Evolutionary conservation across 441 rosid genomes (phyloP), one percentile per base, ranked within the genome.

Genomic region (Bruguiera hainesii): DNA sequence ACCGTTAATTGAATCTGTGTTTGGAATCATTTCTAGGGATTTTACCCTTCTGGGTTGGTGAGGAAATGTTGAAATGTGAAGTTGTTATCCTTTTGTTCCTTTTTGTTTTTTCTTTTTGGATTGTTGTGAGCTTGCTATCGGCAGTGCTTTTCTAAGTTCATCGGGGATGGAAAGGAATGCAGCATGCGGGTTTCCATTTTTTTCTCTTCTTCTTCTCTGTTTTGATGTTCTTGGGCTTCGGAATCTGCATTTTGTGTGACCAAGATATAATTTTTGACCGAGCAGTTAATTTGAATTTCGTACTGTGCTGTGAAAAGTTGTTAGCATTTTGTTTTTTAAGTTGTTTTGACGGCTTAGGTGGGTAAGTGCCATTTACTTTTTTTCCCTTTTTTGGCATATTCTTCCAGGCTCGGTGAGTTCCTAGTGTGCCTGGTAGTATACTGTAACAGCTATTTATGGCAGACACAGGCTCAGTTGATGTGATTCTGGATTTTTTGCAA

Each of bases 401-500:
- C 29, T 75, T 68, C 60, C 85, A 81, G 89, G 82, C 73, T 65
- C 58, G 26, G 65, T 77, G 61, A 68, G 7, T 48, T 78, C 63
- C 67, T 71, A 73, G 63, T 73, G 63, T 73, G 56, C 65, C 64
- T 68, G 65, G 66, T 65, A 66, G 66, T 72, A 29, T 59, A 53
- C 71, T 31, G 30, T 69, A 46, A 72, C 61, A 51, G 77, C 73
- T 73, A 62, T 75, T 31, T 56, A 91, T 93, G 98, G 89, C 80
- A 60, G 91, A 89, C 70, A 57, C 80, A 42, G 63, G 83, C 76
- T 82, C 96, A 4, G 78, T 89, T 51, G 93, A 91, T 49, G 85
- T 82, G 68, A 85, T 94, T 79, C 77, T 94, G 65, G 93, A 89
- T 28, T 94, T 88, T 79, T 70, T 94, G 78, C 74, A 83, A 80